Conservation (phyloP, 2,329 filamentous ascomycete species). For the Drechslera avenae region DNA sequence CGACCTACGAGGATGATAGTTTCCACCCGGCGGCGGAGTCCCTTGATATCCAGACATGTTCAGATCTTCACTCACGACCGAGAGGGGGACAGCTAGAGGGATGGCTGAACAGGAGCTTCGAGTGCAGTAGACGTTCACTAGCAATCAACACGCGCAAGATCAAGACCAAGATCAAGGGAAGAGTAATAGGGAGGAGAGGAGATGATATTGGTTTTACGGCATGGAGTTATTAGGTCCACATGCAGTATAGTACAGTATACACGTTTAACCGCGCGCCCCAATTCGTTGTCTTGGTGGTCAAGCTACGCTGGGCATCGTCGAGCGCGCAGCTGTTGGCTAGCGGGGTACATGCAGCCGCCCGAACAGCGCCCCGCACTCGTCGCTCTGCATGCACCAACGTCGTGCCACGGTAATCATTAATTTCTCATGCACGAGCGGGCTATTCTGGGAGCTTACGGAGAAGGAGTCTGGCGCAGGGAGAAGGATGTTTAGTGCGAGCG, state of each 20-base stretch:
- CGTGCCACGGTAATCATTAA: constrained; percentile 13
- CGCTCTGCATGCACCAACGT: constrained; percentile 17
- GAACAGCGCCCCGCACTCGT: constrained; percentile 27
- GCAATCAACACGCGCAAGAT: too few species aligned
- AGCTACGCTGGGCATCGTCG: constrained; percentile 42
- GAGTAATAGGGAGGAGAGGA: constrained; percentile 3
- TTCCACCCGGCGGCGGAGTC: constrained; percentile 42
- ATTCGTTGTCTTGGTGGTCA: constrained; percentile 17
- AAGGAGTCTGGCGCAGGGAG: neutral
- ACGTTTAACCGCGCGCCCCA: constrained; percentile 26
- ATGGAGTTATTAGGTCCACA: constrained; percentile 28
- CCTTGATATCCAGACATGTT: constrained; percentile 40
- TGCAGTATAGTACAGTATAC: constrained; percentile 12
- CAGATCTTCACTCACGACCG: neutral
- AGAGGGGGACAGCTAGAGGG: neutral
- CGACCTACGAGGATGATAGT: constrained; percentile 45
- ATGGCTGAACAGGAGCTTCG: neutral
- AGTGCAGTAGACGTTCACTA: neutral
- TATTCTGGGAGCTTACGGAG: neutral
- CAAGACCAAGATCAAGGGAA: neutral
- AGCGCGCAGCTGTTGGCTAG: constrained; percentile 36
- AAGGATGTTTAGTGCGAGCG: constrained; percentile 1
- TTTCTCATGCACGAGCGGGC: neutral
- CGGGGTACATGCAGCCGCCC: constrained; percentile 38
- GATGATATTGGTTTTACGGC: constrained; percentile 14